phyloP scores from a whole-genome alignment of 371 early-diverging fungal genomes.

The Mucor circinelloides region DNA sequence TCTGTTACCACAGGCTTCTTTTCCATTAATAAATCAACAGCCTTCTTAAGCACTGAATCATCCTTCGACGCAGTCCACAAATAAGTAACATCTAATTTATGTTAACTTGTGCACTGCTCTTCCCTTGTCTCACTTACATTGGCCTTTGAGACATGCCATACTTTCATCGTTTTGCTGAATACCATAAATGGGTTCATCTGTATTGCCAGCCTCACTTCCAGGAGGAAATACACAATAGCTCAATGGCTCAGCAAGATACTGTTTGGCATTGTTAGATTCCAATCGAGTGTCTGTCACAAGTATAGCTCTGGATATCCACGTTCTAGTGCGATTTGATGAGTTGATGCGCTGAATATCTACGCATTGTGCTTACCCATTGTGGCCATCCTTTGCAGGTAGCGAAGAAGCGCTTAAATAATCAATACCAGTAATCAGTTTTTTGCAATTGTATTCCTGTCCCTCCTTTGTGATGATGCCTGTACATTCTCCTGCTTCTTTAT shows the following conservation, averaged over 20 bases:
- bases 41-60: conserved; percentile 27
- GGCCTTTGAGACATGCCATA: conserved; percentile 62
- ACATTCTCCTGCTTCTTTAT: conserved; percentile 39
- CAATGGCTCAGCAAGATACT: conserved; percentile 26
- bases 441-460: conserved; percentile 47
- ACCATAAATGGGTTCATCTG: conserved; percentile 49
- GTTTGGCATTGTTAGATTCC: conserved; percentile 32
- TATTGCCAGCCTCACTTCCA: conserved; percentile 35
- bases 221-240: conserved; percentile 67
- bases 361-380: conserved; percentile 22
- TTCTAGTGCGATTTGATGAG: conserved; percentile 22
- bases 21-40: conserved; percentile 30
- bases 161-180: conserved; percentile 64
- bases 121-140: conserved; percentile 52
- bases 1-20: conserved; percentile 2
- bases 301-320: conserved; percentile 54
- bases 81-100: conserved; percentile 30
- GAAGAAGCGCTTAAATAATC: conserved; percentile 54
- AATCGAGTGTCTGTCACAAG: conserved; percentile 50
- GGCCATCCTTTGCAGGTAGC: conserved; percentile 27
- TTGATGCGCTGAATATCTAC: not conserved
- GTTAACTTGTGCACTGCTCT: not conserved
- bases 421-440: conserved; percentile 53
- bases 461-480: conserved; percentile 49
- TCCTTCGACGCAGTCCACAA: conserved; percentile 34